Percentiles rank a stretch among this genome's conserved stretches.
These are phyloP conservation scores for Trichoderma atrobrunneum DNA, from an alignment of 2,329 filamentous ascomycete species.

Conservation along the genomic window DNA sequence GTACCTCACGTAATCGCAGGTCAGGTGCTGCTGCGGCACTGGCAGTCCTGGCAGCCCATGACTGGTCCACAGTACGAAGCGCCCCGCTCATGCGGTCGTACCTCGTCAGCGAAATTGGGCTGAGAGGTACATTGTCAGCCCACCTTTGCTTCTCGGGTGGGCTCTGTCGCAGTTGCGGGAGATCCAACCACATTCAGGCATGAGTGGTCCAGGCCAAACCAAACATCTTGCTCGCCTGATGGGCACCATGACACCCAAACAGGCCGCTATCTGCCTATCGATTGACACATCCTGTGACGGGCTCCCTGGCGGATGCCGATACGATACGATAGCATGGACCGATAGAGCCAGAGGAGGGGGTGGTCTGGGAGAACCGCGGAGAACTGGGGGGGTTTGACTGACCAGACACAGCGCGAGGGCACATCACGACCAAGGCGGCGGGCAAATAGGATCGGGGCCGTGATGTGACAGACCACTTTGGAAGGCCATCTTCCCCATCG, in stretches of 20 bases:
- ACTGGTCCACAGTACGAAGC: conserved; percentile 13
- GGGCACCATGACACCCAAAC: conserved; percentile 18
- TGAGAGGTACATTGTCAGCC: conserved; percentile 10
- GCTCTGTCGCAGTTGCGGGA: conserved; percentile 10
- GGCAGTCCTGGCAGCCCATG: conserved; percentile 5
- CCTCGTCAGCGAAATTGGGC: conserved; percentile 11
- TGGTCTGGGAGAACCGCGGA: conserved; percentile 5
- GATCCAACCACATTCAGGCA: conserved; percentile 20
- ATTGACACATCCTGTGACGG: conserved; percentile 24
- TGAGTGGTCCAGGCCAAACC: conserved; percentile 11
- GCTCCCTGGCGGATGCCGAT: conserved; percentile 18
- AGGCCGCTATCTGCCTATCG: conserved; percentile 21
- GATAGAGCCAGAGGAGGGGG: conserved; percentile 4
- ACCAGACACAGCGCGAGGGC: not conserved
- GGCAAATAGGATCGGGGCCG: conserved; percentile 11
- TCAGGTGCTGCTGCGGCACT: conserved; percentile 14
- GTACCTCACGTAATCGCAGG: conserved; percentile 16
- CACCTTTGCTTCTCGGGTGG: not conserved
- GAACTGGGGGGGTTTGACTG: not conserved
- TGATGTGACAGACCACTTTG: conserved; percentile 13
- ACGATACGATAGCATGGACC: conserved; percentile 17
- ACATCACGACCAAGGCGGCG: not conserved
- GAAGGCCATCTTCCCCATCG: conserved; percentile 10
- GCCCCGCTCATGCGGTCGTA: conserved; percentile 2
- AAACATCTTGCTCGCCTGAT: conserved; percentile 20